Evolutionary conservation across 345 rosid species (phyloP), one percentile per base, ranked within the genome.

Genomic region (Lumnitzera racemosa): DNA sequence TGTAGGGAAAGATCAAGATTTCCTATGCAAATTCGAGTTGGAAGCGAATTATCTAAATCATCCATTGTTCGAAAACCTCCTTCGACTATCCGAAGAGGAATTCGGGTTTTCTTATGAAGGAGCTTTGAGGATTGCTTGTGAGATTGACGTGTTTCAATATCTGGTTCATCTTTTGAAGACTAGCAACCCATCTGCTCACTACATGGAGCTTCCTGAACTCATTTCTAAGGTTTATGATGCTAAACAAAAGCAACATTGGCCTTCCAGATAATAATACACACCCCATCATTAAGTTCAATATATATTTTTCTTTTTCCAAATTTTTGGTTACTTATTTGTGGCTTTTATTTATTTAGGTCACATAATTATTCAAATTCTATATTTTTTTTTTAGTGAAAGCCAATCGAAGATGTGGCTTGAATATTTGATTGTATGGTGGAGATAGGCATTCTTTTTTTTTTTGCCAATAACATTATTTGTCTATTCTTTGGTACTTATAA

Each of bases 71-170:
- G 66, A 76, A 36, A 71, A 73, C 58, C 51, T 83, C 60, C 71
- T 80, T 47, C 70, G 68, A 9, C 41, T 72, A 41, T 80, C 81
- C 7, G 72, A 67, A 14, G 80, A 80, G 54, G 83, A 83, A 56
- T 72, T 74, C n/a, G 88, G 85, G 53, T 68, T 53, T 53, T 76
- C 83, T 2, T 83, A 80, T 46, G 74, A 66, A 0, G 83, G 88
- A 7, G 81, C 83, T 1, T 67, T 80, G 24, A 66, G 81, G 73
- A 76, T 80, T 36, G 78, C 76, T 16, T 76, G 79, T 23, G 83
- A 83, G 58, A 69, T 76, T 59, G 80, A 80, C 62, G 67, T 68
- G 46, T 78, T 83, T 61, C 72, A 25, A 8, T 66, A 73, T 58
- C 70, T 78, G 48, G 61, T 83, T 29, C 73, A 77, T 67, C 80